Percentiles rank a stretch among this genome's conserved stretches.
phyloP scores from a whole-genome alignment of 306 rosid genomes.

The Myrica gale region DNA sequence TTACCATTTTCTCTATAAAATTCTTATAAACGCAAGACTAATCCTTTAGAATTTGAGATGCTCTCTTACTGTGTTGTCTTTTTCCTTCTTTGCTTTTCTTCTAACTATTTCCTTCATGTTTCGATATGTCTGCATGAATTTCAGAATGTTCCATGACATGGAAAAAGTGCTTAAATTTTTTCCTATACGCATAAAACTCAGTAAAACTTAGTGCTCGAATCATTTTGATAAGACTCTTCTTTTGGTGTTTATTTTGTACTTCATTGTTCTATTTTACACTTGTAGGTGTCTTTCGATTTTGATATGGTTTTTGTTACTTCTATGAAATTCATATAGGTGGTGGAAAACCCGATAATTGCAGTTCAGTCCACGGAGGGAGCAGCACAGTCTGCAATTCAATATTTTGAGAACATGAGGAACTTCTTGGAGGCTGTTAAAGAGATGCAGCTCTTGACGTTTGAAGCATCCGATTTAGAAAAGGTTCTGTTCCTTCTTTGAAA shows the following conservation, averaged over 20 bases:
- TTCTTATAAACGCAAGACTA: not conserved
- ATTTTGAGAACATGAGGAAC: slow-evolving; percentile 92
- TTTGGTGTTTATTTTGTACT: not conserved
- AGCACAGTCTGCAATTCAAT: slow-evolving; percentile 93
- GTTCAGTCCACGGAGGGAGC: slow-evolving; percentile 77
- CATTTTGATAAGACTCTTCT: not conserved
- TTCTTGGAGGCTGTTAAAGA: slow-evolving; percentile 83
- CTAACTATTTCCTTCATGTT: not conserved
- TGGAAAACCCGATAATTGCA: slow-evolving; percentile 59
- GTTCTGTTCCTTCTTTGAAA: slow-evolving; percentile 26
- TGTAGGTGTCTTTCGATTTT: not conserved
- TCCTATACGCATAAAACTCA: not conserved
- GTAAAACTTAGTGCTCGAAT: not conserved
- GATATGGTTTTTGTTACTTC: not conserved
- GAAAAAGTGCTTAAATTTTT: not conserved
- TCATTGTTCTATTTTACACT: not conserved
- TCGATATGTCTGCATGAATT: not conserved
- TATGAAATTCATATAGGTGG: slow-evolving; percentile 53
- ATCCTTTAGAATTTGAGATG: not conserved
- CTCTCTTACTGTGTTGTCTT: not conserved
- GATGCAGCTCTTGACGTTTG: slow-evolving; percentile 89
- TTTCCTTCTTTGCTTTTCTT: not conserved
- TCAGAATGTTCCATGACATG: not conserved
- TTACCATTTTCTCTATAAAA: not conserved
- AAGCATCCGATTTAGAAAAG: slow-evolving; percentile 96